phyloP scores from a whole-genome alignment of 208 protist species.

The Herpetomonas tarakana region DNA sequence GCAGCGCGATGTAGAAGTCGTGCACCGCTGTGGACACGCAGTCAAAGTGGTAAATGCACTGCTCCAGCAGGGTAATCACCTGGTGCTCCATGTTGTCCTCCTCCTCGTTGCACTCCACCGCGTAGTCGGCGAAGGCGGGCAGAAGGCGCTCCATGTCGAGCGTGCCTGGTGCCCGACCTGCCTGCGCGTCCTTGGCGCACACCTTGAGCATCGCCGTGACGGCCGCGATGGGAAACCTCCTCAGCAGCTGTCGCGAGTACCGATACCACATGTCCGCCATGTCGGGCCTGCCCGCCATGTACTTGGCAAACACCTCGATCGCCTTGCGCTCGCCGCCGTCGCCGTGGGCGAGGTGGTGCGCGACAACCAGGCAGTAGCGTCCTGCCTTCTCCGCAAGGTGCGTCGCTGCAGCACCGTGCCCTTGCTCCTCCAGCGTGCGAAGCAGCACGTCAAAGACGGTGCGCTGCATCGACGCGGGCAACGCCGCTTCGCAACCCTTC shows the following conservation, averaged over 20 bases:
- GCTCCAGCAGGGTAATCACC: constrained; percentile 90
- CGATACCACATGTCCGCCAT: constrained; percentile 87
- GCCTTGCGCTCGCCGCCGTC: constrained; percentile 26
- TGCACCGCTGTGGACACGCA: constrained; percentile 89
- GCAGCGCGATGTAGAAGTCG: constrained; percentile 93
- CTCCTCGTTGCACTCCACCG: constrained; percentile 53
- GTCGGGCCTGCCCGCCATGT: constrained; percentile 25
- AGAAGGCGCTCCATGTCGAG: constrained; percentile 84
- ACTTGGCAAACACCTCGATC: constrained; percentile 37
- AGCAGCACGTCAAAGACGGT: constrained; percentile 49
- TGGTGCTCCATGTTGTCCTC: constrained; percentile 76
- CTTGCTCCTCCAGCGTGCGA: constrained; percentile 84
- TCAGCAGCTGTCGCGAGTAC: constrained; percentile 87
- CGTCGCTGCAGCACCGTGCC: constrained; percentile 66
- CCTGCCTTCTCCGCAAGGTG: constrained; percentile 72
- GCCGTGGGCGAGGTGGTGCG: constrained; percentile 33
- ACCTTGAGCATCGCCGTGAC: constrained; percentile 62
- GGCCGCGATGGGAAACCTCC: constrained; percentile 75
- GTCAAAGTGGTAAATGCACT: constrained; percentile 78
- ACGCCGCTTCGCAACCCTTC: constrained; percentile 15
- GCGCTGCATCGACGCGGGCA: constrained; percentile 23
- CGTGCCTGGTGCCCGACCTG: constrained; percentile 36
- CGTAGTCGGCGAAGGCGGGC: constrained; percentile 91
- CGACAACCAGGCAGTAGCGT: constrained; percentile 68
- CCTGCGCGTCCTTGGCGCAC: constrained; percentile 35